phyloP scores from a whole-genome alignment of 129 eudicot genomes.

The Flaveria sonorensis region DNA sequence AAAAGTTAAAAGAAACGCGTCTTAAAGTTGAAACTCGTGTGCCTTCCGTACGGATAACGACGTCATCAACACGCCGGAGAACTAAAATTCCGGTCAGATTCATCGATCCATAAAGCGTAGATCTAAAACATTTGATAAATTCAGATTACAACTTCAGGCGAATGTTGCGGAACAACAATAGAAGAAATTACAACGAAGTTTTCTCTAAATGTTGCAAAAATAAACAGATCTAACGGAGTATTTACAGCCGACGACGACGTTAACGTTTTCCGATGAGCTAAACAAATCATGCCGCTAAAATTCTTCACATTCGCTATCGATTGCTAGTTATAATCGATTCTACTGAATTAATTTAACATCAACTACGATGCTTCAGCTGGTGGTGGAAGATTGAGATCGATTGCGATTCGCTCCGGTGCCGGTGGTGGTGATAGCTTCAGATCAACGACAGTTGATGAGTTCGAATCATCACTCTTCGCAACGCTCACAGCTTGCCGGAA shows the following conservation, averaged over 20 bases:
- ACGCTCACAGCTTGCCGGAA: constrained; percentile 31
- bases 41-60: neutral
- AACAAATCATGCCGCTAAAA: neutral
- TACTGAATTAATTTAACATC: too few relatives aligned
- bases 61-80: constrained; percentile 6
- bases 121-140: neutral
- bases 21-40: constrained; percentile 3
- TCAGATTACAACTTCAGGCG: constrained; percentile 12
- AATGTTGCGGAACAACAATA: constrained; percentile 31
- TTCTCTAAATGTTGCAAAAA: constrained; percentile 40
- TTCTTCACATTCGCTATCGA: constrained; percentile 9
- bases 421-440: constrained; percentile 9
- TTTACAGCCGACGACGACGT: constrained; percentile 18
- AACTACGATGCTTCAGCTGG: constrained; percentile 25
- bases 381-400: constrained; percentile 43
- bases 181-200: constrained; percentile 28
- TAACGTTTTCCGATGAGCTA: neutral
- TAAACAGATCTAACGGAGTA: constrained; percentile 8
- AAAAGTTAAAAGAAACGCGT: neutral
- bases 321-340: neutral
- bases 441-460: constrained; percentile 34
- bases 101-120: neutral
- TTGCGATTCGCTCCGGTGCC: constrained; percentile 5
- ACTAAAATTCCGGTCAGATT: neutral
- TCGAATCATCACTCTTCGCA: constrained; percentile 25